phyloP scores from a whole-genome alignment of 1,284 basidiomycete genomes.

The Apiotrichum laibachii region DNA sequence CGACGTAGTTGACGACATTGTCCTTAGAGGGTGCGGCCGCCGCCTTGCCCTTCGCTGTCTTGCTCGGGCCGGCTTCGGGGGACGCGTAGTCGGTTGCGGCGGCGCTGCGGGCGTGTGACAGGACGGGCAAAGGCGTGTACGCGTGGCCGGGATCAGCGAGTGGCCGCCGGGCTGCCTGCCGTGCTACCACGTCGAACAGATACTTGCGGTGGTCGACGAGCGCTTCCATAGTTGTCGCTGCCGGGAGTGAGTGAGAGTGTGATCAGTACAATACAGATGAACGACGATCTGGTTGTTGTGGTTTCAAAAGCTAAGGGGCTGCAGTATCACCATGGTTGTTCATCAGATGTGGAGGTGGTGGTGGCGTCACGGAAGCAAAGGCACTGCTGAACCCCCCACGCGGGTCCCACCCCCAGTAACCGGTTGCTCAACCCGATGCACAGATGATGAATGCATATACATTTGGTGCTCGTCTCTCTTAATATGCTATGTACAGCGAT shows the following conservation, averaged over 20 bases:
- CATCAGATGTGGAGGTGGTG: too few relatives aligned
- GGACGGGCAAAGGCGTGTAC: constrained; percentile 48
- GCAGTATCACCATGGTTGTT: too few relatives aligned
- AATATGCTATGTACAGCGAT: too few relatives aligned
- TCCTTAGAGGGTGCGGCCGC: constrained; percentile 19
- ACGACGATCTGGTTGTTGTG: too few relatives aligned
- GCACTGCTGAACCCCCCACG: too few relatives aligned
- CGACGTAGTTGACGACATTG: constrained; percentile 64
- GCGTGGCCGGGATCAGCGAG: constrained; percentile 53
- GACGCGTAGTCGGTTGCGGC: constrained; percentile 3
- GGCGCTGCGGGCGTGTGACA: background rate
- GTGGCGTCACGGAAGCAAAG: too few relatives aligned
- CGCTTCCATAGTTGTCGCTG: constrained; percentile 6
- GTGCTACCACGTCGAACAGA: constrained; percentile 52
- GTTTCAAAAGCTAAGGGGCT: too few relatives aligned
- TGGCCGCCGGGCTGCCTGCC: constrained; percentile 52
- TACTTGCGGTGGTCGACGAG: constrained; percentile 57
- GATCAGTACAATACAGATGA: background rate
- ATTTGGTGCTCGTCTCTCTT: too few relatives aligned
- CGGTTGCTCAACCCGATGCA: too few relatives aligned
- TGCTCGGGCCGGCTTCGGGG: constrained; percentile 15
- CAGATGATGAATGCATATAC: too few relatives aligned
- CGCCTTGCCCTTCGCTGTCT: constrained; percentile 12
- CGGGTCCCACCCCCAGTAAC: too few relatives aligned
- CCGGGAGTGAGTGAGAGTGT: background rate